Conservation (phyloP, 2,329 filamentous ascomycete genomes). For the Pleomassaria siparia region DNA sequence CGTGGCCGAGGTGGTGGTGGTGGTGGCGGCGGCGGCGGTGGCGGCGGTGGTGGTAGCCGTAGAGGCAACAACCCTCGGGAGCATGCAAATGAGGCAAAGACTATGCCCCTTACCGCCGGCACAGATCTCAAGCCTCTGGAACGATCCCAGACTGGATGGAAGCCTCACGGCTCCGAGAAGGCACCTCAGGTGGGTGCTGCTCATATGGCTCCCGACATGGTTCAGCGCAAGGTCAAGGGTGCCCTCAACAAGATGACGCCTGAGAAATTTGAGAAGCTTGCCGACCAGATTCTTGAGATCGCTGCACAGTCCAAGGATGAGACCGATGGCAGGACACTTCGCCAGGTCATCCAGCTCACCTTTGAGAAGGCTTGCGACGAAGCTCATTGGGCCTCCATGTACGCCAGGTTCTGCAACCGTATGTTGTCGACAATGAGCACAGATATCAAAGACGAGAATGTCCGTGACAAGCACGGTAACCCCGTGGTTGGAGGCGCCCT, state of each 20-base stretch:
- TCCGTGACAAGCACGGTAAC: slow-evolving; percentile 85
- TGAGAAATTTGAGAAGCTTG: slow-evolving; percentile 96
- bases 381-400: slow-evolving; percentile 98
- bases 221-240: slow-evolving; percentile 98
- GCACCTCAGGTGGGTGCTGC: slow-evolving; percentile 19
- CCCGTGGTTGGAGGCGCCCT: slow-evolving; percentile 89
- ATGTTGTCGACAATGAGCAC: slow-evolving; percentile 96
- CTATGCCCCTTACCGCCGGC: slow-evolving; percentile 87
- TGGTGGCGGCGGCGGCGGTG: slow-evolving; percentile 58
- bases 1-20: slow-evolving; percentile 59
- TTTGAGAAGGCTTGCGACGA: slow-evolving; percentile 99
- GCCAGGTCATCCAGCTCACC: slow-evolving; percentile 97
- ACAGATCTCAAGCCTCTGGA: slow-evolving; percentile 79
- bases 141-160: slow-evolving; percentile 79
- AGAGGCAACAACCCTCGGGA: slow-evolving; percentile 60
- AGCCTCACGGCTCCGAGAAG: slow-evolving; percentile 63
- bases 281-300: slow-evolving; percentile 89
- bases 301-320: slow-evolving; percentile 95
- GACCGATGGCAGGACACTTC: slow-evolving; percentile 86
- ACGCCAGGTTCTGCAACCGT: slow-evolving; percentile 95
- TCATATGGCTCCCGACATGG: slow-evolving; percentile 82
- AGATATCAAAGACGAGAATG: slow-evolving; percentile 93
- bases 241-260: slow-evolving; percentile 99
- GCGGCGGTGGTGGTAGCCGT: slow-evolving; percentile 62
- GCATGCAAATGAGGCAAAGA: slow-evolving; percentile 71